A percentile compares a stretch with the other conserved stretches of the same genome.
Conservation (phyloP, 495 filamentous ascomycete genomes). For the Xylaria longipes region DNA sequence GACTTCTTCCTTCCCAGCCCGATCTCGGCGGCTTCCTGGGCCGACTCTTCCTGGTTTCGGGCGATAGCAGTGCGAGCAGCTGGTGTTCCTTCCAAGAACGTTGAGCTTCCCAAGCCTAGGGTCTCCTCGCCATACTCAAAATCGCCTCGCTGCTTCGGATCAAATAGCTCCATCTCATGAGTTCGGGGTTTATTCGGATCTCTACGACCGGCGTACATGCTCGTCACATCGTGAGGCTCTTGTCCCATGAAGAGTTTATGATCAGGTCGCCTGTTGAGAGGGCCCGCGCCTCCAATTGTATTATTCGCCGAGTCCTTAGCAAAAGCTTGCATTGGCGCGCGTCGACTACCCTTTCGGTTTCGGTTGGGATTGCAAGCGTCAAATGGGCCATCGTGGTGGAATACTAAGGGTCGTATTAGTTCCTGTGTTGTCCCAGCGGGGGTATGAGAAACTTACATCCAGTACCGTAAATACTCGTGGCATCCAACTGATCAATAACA, state of each 20-base stretch:
- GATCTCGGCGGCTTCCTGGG: constrained; percentile 54
- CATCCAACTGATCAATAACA: constrained; percentile 96
- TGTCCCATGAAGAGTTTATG: constrained; percentile 82
- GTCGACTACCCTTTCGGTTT: constrained; percentile 81
- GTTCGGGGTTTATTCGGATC: constrained; percentile 39
- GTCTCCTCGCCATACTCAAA: constrained; percentile 84
- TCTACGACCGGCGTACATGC: constrained; percentile 65
- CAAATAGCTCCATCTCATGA: constrained; percentile 55
- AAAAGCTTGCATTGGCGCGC: constrained; percentile 96
- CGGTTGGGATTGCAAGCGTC: constrained; percentile 97
- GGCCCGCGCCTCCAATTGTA: constrained; percentile 85
- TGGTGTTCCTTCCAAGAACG: constrained; percentile 93
- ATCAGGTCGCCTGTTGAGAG: constrained; percentile 81
- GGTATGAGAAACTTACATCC: constrained; percentile 67
- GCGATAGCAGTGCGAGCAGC: constrained; percentile 85
- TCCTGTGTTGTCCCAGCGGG: neutral
- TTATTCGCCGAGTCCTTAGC: constrained; percentile 92
- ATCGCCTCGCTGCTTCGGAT: constrained; percentile 61
- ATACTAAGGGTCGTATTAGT: constrained; percentile 64
- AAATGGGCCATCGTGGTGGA: constrained; percentile 98
- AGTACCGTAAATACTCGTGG: constrained; percentile 94
- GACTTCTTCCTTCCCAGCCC: constrained; percentile 92
- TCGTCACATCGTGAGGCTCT: constrained; percentile 79
- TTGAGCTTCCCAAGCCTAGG: constrained; percentile 88
- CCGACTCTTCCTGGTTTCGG: constrained; percentile 73